Evolutionary conservation across 176 grass and related monocot genomes (phyloP), one percentile per base, ranked within the genome.

Genomic region (Juncus effusus): DNA sequence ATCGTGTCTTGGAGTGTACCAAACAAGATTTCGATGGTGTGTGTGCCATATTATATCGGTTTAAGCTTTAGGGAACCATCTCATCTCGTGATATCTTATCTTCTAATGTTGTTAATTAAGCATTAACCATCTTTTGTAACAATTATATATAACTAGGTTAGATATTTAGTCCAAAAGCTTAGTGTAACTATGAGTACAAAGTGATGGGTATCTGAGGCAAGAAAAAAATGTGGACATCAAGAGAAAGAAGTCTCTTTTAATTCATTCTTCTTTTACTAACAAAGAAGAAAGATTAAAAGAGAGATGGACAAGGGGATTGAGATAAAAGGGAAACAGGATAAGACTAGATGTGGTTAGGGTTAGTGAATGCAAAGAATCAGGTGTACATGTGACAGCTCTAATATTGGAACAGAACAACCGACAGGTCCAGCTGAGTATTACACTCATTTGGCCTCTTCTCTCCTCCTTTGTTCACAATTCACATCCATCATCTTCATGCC

Each of bases 351-450:
- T 60, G 0, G 11, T 56, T 8, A 41, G 57, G 44, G 59, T 66
- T 55, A 81, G 63, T 87, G 61, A 75, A 85, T 85, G 77, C 74
- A 79, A 67, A 82, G 77, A 74, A 78, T 81, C 77, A 81, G 58
- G 78, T 80, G 68, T 72, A 87, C 91, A 85, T 83, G 91, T 90
- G 91, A 90, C 76, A 82, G 73, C 80, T 82, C 84, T 78, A 84
- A 90, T 82, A 47, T 64, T 77, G 79, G 84, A 88, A 87, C 67
- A 80, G 78, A 90, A 85, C 69, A 96, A 87, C 84, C 81, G 81
- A 96, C 87, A 96, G 73, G 40, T 72, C 81, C 67, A 90, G 78
- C 87, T 81, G 77, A 83, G 81, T 71, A 72, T 76, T 76, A 81
- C 65, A 63, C 79, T 67, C 37, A 50, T 81, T 70, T 96, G 87